Percentiles rank a stretch among this genome's conserved stretches.
Conservation (phyloP, 176 grass and related monocot genomes). For the Paspalum vaginatum region DNA sequence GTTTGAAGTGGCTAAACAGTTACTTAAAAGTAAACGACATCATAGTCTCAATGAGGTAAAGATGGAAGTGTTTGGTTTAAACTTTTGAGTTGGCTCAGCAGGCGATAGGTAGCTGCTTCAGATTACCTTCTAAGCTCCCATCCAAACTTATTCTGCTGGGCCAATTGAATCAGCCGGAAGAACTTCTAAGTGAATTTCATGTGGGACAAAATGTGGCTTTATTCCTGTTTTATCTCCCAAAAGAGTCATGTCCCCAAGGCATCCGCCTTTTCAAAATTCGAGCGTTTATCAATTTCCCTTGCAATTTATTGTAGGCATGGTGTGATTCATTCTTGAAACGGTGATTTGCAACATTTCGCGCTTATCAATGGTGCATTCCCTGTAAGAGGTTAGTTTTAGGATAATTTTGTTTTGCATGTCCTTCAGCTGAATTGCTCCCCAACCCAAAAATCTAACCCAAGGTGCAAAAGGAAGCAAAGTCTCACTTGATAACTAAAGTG, state of each 20-base stretch:
- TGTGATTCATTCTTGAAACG: neutral
- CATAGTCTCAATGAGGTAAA: neutral
- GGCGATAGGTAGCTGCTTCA: neutral
- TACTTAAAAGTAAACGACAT: neutral
- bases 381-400: neutral
- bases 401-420: neutral
- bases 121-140: neutral
- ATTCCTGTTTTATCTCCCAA: neutral
- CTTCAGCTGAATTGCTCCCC: neutral
- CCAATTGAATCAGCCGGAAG: neutral
- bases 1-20: neutral
- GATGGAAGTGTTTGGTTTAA: neutral
- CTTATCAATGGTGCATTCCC: neutral
- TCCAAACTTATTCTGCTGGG: neutral
- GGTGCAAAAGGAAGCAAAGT: conserved; percentile 5
- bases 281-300: neutral
- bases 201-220: neutral
- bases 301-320: neutral
- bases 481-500: neutral
- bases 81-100: neutral
- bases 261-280: neutral
- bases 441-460: neutral
- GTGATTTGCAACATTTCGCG: neutral
- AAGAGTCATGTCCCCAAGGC: neutral
- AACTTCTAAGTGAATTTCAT: neutral